Conservation (phyloP, 2,329 filamentous ascomycete species). For the Fusarium chuoi region DNA sequence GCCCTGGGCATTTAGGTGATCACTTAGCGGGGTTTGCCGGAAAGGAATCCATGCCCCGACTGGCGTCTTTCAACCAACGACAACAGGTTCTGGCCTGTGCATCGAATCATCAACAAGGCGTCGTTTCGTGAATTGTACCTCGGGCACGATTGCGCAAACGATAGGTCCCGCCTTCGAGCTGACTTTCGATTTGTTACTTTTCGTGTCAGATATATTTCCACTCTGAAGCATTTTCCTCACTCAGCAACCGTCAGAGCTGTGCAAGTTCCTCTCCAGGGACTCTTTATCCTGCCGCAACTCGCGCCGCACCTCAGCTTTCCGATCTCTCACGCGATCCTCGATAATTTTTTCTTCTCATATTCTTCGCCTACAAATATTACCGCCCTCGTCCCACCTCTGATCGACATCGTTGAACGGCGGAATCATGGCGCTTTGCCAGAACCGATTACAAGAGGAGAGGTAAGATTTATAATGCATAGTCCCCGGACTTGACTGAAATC, state of each 20-base stretch:
- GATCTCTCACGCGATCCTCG: conserved; percentile 5
- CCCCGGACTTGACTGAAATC: conserved; percentile 33
- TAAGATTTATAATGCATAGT: conserved; percentile 53
- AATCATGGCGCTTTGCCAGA: conserved; percentile 88
- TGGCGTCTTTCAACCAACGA: conserved; percentile 36
- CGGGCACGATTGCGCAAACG: conserved; percentile 27
- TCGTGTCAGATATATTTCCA: not conserved
- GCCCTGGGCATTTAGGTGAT: not conserved
- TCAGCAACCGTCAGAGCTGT: not conserved
- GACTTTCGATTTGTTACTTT: conserved; percentile 29
- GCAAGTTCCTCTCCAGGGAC: not conserved
- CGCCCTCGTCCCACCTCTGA: conserved; percentile 4
- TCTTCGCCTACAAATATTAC: conserved; percentile 7
- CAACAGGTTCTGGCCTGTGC: conserved; percentile 32
- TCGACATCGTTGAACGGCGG: not conserved
- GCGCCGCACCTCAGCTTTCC: conserved; percentile 6
- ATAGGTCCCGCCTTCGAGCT: conserved; percentile 5
- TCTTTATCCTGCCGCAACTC: conserved; percentile 4
- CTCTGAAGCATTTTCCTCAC: not conserved
- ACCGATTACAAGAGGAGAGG: conserved; percentile 89
- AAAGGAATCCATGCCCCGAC: conserved; percentile 12
- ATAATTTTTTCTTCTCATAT: conserved; percentile 15
- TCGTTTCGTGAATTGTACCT: conserved; percentile 35
- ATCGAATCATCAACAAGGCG: conserved; percentile 41
- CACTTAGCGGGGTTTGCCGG: conserved; percentile 27